phyloP scores from a whole-genome alignment of 225 moss, liverwort and hornwort species.

The Lunularia cruciata region DNA sequence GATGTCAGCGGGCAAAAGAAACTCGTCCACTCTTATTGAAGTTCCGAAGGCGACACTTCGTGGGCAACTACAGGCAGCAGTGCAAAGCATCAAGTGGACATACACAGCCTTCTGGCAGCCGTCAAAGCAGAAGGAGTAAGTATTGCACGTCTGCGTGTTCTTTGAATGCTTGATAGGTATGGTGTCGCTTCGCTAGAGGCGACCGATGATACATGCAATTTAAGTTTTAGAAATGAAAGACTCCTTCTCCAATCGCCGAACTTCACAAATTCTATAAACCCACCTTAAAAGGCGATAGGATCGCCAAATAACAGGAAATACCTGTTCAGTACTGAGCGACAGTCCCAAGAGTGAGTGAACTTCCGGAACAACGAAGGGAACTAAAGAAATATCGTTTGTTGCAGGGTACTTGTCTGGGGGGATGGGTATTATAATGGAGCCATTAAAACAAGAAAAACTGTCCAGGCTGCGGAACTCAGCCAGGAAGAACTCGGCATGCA shows the following conservation, averaged over 20 bases:
- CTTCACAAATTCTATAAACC: too few species aligned
- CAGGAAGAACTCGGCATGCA: constrained; percentile 93
- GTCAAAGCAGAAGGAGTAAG: constrained; percentile 59
- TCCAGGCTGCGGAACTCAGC: constrained; percentile 66
- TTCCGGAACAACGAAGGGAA: too few species aligned
- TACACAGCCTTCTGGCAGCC: constrained; percentile 81
- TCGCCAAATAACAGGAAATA: too few species aligned
- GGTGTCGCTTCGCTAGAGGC: neutral
- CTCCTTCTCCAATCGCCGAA: too few species aligned
- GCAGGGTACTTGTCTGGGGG: constrained; percentile 74
- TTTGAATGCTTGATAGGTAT: too few species aligned
- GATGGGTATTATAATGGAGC: constrained; percentile 92
- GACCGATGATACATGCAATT: too few species aligned
- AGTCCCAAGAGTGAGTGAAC: too few species aligned
- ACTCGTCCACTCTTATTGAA: constrained; percentile 15
- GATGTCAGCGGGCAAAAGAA: constrained; percentile 41
- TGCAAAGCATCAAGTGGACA: constrained; percentile 87
- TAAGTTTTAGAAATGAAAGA: too few species aligned
- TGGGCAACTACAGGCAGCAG: constrained; percentile 70
- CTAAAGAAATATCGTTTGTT: too few species aligned
- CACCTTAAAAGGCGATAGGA: too few species aligned
- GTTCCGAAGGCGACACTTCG: constrained; percentile 27
- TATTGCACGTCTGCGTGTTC: neutral
- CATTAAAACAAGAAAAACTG: constrained; percentile 90
- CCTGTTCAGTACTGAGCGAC: too few species aligned